Evolutionary conservation across 768 basidiomycete species (phyloP).

Genomic region (Boletellus ananiceps): DNA sequence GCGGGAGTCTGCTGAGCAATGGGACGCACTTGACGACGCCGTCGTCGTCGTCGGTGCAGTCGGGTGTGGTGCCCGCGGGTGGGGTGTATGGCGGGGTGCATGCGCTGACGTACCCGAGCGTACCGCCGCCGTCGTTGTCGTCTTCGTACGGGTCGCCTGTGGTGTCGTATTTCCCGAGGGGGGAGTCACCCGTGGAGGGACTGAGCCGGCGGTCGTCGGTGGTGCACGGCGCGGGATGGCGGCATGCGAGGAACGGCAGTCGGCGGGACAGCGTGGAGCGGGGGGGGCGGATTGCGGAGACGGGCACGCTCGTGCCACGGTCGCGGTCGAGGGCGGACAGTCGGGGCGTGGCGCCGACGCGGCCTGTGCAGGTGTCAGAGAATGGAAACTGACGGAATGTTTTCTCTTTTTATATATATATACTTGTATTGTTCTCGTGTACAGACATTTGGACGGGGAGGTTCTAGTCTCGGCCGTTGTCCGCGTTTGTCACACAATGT

Average conservation of each 20-base stretch:
- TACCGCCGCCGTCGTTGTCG: conserved; percentile 77
- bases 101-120: conserved; percentile 70
- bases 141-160: conserved; percentile 74
- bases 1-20: conserved; percentile 17
- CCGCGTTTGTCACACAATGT: no score
- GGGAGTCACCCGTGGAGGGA: conserved; percentile 51
- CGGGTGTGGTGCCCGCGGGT: conserved; percentile 26
- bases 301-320: conserved; percentile 49
- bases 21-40: conserved; percentile 72
- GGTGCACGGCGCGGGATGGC: conserved; percentile 24
- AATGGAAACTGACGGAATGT: background rate
- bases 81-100: conserved; percentile 12
- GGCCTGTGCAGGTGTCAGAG: conserved; percentile 11
- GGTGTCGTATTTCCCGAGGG: conserved; percentile 44
- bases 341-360: conserved; percentile 34
- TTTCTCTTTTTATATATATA: background rate
- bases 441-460: no score
- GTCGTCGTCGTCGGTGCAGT: conserved; percentile 52
- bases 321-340: conserved; percentile 43
- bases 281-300: conserved; percentile 67
- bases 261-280: conserved; percentile 57
- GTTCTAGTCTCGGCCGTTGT: no score
- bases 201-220: conserved; percentile 51
- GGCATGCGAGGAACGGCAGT: conserved; percentile 25
- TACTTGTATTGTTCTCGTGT: no score